Evolutionary conservation across 2,329 filamentous ascomycete genomes (phyloP).

Genomic region (Fusarium sp.): DNA sequence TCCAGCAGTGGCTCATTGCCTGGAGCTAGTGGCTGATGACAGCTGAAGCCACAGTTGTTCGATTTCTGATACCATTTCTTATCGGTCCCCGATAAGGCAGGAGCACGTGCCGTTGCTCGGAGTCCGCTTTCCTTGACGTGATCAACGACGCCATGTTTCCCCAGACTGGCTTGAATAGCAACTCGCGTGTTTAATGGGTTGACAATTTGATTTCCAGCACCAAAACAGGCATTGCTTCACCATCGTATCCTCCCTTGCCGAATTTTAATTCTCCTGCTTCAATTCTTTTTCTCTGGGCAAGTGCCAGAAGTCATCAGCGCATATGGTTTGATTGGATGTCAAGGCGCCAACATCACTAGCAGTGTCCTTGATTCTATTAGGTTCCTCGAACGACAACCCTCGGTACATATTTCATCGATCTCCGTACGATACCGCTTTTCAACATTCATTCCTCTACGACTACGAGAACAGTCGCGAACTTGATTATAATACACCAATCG

Average conservation of each 20-base stretch:
- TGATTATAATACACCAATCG: conserved; percentile 18
- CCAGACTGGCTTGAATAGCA: conserved; percentile 36
- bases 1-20: conserved; percentile 4
- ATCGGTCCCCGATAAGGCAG: conserved; percentile 45
- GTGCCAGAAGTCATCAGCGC: conserved; percentile 15
- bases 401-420: conserved; percentile 24
- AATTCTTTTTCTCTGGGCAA: conserved; percentile 19
- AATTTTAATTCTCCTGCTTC: conserved; percentile 17
- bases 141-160: conserved; percentile 45
- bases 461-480: neutral
- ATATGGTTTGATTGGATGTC: conserved; percentile 38
- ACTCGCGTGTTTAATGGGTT: conserved; percentile 41
- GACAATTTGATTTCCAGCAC: conserved; percentile 20
- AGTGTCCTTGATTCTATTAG: conserved; percentile 25
- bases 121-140: conserved; percentile 47
- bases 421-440: conserved; percentile 1
- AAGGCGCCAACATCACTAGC: conserved; percentile 33
- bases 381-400: conserved; percentile 31
- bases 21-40: conserved; percentile 4
- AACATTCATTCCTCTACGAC: conserved; percentile 5
- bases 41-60: conserved; percentile 19
- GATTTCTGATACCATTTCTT: conserved; percentile 10
- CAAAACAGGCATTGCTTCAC: conserved; percentile 19
- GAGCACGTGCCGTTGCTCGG: conserved; percentile 45
- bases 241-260: conserved; percentile 7